Evolutionary conservation across 192 early-diverging fungal species (phyloP).

Genomic region (Gaertneriomyces sp.): DNA sequence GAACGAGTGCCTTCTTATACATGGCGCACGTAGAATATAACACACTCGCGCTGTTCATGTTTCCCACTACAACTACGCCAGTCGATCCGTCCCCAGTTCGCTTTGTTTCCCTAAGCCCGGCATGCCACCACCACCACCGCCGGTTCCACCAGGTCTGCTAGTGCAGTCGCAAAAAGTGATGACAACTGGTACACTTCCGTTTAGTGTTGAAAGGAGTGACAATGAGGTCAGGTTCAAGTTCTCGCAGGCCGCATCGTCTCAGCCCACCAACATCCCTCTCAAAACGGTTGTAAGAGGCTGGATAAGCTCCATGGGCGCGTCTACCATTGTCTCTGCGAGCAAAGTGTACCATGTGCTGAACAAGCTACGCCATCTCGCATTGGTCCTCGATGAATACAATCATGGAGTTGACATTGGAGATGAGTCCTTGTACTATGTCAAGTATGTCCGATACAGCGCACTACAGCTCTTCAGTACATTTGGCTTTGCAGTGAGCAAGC

Average conservation of each 20-base stretch:
- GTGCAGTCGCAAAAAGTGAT: too few species aligned
- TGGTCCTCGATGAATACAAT: slow-evolving; percentile 21
- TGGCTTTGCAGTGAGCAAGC: slow-evolving; percentile 27
- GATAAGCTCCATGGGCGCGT: background rate
- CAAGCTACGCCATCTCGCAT: slow-evolving; percentile 6
- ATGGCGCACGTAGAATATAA: too few species aligned
- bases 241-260: background rate
- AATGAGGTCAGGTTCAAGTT: too few species aligned
- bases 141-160: too few species aligned
- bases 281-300: slow-evolving; percentile 5
- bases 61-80: too few species aligned
- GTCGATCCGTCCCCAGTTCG: too few species aligned
- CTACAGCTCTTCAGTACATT: slow-evolving; percentile 20
- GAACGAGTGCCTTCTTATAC: too few species aligned
- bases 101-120: too few species aligned
- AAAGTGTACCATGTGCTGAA: slow-evolving; percentile 18
- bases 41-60: too few species aligned
- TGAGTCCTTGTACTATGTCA: slow-evolving; percentile 5
- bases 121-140: too few species aligned
- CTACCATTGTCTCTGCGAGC: background rate
- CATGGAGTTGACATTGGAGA: slow-evolving; percentile 5
- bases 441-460: slow-evolving; percentile 17
- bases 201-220: too few species aligned
- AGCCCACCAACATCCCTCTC: background rate
- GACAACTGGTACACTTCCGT: too few species aligned